Percentiles rank a stretch among this genome's conserved stretches.
Evolutionary conservation across 352 stramenopile genomes (phyloP).

Genomic region (Phytophthora idaei): DNA sequence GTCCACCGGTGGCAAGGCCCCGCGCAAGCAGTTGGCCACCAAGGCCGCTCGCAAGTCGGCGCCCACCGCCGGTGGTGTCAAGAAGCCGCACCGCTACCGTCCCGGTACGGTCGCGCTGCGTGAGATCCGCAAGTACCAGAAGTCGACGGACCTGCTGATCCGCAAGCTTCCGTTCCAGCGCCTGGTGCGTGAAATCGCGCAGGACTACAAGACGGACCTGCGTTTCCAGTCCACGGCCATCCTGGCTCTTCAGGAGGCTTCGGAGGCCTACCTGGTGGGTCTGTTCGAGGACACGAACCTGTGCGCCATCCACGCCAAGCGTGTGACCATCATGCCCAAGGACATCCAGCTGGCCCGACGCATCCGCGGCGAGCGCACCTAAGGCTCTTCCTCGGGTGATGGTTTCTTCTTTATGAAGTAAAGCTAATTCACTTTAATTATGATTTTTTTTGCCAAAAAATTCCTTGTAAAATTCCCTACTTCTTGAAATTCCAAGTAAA

Average conservation of each 20-base stretch:
- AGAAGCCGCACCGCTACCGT: slow-evolving; percentile 86
- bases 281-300: slow-evolving; percentile 97
- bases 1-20: slow-evolving; percentile 94
- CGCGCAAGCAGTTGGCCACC: slow-evolving; percentile 93
- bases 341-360: slow-evolving; percentile 94
- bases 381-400: background rate
- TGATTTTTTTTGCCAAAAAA: slow-evolving; percentile 7
- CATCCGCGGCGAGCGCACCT: slow-evolving; percentile 10
- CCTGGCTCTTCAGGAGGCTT: slow-evolving; percentile 91
- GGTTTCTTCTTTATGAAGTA: background rate
- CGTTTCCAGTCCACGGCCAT: slow-evolving; percentile 96
- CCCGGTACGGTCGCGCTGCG: slow-evolving; percentile 89
- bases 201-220: slow-evolving; percentile 97
- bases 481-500: no score
- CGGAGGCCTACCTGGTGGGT: slow-evolving; percentile 94
- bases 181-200: slow-evolving; percentile 95
- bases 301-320: slow-evolving; percentile 80
- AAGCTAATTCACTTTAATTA: slow-evolving; percentile 9
- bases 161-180: slow-evolving; percentile 96
- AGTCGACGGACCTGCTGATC: slow-evolving; percentile 95
- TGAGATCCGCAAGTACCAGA: slow-evolving; percentile 98
- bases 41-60: slow-evolving; percentile 94
- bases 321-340: slow-evolving; percentile 97
- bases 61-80: slow-evolving; percentile 92
- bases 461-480: background rate